Conservation (phyloP, 768 basidiomycete species). For the Trametes cingulata region DNA sequence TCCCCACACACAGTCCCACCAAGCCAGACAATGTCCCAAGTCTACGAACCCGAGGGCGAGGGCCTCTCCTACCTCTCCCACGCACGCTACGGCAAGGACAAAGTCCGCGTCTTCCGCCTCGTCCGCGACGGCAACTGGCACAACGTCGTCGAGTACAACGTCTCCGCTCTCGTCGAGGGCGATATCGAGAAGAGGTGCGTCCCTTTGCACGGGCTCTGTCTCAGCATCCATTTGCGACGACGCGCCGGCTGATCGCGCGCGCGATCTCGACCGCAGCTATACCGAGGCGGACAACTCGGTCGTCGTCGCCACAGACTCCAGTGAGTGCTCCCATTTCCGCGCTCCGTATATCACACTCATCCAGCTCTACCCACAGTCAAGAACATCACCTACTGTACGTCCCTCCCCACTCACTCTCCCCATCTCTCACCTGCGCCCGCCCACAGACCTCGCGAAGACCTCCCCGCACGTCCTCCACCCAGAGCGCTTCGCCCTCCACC, state of each 20-base stretch:
- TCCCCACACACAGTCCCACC: no score
- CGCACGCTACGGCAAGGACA: conserved; percentile 87
- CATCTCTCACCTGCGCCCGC: neutral
- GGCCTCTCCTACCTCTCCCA: conserved; percentile 36
- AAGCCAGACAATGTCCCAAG: conserved; percentile 8
- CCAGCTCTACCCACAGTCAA: conserved; percentile 32
- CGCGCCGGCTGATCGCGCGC: no score
- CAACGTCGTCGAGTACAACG: conserved; percentile 82
- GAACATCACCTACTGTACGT: conserved; percentile 40
- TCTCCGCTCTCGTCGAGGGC: conserved; percentile 80
- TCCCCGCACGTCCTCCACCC: conserved; percentile 85
- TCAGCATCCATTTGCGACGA: no score
- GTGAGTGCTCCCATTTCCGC: no score
- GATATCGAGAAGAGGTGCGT: conserved; percentile 71
- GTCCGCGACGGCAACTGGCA: conserved; percentile 71
- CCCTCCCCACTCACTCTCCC: neutral
- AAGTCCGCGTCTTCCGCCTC: conserved; percentile 82
- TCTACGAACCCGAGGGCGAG: conserved; percentile 12
- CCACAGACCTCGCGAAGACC: conserved; percentile 84
- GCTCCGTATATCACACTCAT: neutral
- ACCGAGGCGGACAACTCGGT: conserved; percentile 87
- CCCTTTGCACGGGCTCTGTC: no score
- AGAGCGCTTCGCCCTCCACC: conserved; percentile 84
- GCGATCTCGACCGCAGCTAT: conserved; percentile 54
- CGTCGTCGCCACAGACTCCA: conserved; percentile 90